Evolutionary conservation across 2,329 filamentous ascomycete genomes (phyloP).

Genomic region (Curvularia sp.): DNA sequence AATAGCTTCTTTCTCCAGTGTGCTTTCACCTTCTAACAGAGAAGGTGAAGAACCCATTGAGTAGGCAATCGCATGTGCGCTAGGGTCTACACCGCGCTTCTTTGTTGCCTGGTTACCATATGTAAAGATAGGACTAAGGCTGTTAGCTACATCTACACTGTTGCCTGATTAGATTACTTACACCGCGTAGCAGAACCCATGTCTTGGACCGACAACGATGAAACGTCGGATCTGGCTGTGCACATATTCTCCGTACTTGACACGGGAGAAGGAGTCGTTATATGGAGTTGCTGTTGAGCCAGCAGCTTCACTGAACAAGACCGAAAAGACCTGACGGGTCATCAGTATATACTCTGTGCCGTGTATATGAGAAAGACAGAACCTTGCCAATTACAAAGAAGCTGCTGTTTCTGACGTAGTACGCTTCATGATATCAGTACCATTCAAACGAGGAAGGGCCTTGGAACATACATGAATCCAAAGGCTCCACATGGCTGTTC

Average conservation of each 20-base stretch:
- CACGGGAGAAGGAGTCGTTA: background rate
- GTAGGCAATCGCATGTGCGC: constrained; percentile 51
- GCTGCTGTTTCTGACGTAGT: background rate
- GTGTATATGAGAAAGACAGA: background rate
- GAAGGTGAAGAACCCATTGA: constrained; percentile 17
- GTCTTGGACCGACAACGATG: constrained; percentile 3
- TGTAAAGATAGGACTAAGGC: constrained; percentile 17
- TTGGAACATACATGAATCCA: background rate
- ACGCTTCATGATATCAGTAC: constrained; percentile 1
- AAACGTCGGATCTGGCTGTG: constrained; percentile 6
- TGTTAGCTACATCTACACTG: background rate
- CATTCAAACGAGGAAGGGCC: no score
- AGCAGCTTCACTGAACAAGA: constrained; percentile 1
- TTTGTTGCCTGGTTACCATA: constrained; percentile 14
- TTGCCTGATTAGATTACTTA: background rate
- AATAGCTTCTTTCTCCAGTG: constrained; percentile 48
- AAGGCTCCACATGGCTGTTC: background rate
- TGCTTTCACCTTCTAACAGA: constrained; percentile 31
- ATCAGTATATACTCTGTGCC: background rate
- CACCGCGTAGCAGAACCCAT: constrained; percentile 4
- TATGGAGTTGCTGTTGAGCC: background rate
- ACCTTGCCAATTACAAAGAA: constrained; percentile 4
- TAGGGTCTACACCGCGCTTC: constrained; percentile 16
- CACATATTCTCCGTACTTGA: background rate
- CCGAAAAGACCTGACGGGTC: background rate